Percentiles rank a stretch among this genome's conserved stretches.
phyloP scores from a whole-genome alignment of 2,329 filamentous ascomycete genomes.

The Pestalotiopsis sp. region DNA sequence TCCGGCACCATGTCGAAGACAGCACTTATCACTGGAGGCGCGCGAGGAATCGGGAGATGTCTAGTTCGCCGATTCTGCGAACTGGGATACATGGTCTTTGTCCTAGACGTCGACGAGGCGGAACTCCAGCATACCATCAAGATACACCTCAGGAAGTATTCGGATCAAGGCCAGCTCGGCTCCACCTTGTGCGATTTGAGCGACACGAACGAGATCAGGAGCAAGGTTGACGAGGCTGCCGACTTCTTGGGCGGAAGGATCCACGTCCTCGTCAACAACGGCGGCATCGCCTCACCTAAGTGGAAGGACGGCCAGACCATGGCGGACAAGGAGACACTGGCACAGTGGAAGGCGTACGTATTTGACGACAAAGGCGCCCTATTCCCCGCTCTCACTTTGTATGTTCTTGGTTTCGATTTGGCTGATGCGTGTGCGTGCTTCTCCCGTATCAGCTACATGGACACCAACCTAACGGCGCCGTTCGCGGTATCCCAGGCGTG shows the following conservation, averaged over 20 bases:
- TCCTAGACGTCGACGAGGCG: slow-evolving; percentile 42
- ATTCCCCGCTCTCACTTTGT: background rate
- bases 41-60: slow-evolving; percentile 46
- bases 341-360: slow-evolving; percentile 41
- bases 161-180: slow-evolving; percentile 26
- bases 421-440: background rate
- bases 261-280: slow-evolving; percentile 41
- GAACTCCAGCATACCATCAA: slow-evolving; percentile 38
- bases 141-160: slow-evolving; percentile 30
- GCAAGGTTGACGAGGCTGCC: slow-evolving; percentile 34
- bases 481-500: slow-evolving; percentile 48
- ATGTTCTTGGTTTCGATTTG: background rate
- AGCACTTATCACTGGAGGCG: slow-evolving; percentile 32
- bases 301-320: slow-evolving; percentile 48
- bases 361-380: background rate
- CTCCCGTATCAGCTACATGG: slow-evolving; percentile 30
- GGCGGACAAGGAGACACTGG: slow-evolving; percentile 41
- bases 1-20: slow-evolving; percentile 10
- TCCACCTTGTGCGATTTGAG: slow-evolving; percentile 44
- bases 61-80: slow-evolving; percentile 42
- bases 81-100: slow-evolving; percentile 43
- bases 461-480: slow-evolving; percentile 47
- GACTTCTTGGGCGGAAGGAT: slow-evolving; percentile 37
- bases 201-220: slow-evolving; percentile 35
- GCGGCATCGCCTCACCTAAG: slow-evolving; percentile 34